Base-by-base conservation (phyloP, 139 green algal species). In the Marvania coccoides region DNA sequence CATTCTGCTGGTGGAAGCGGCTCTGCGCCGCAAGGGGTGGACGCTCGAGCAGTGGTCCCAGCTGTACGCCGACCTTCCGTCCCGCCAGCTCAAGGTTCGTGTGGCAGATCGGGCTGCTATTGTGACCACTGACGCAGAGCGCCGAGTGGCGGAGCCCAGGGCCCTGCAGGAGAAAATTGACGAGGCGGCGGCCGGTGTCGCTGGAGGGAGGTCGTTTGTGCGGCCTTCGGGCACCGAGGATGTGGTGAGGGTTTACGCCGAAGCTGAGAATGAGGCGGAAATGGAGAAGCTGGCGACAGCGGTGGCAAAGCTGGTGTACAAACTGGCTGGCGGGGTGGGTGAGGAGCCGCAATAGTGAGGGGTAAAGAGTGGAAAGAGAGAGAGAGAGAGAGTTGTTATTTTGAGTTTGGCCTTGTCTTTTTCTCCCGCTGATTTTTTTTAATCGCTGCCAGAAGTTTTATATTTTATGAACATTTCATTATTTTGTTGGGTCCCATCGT, bases 221-320 rank as follows among this genome's bases (percentile, higher is more conserved):
- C 77, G 94, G 23, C 92, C 94, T 0, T 95, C 83, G 4, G 94
- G 94, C 19, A 99, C 94, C 4, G 94, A 99, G 69, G 89, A 99
- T 61, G 86, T 95, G 15, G 94, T 99, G 67, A 69, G 94, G 1
- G 87, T 98, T 51, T 98, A 98, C 76, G 90, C 91, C 2, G 94
- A 99, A 78, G 91, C 92, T 6, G 61, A 42, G 4, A 93, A 38
- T 0, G 80, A 90, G 58, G 65, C 72, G 40, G 73, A 63, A 34
- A 87, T 89, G 8, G 86, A 96, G 33, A 65, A 47, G 5, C 77
- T 98, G 37, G 93, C 93, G 5, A 28, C 37, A 4, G 48, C 65
- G 30, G 85, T 94, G 42, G 74, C 65, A 5, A 24, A 58, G 8
- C 26, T 77, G 4, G 85, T 91, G 9, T 42, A 79, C n/a, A 40